Conservation (phyloP, 305 asterid species). For the Fraxinus xanthoxyloides region DNA sequence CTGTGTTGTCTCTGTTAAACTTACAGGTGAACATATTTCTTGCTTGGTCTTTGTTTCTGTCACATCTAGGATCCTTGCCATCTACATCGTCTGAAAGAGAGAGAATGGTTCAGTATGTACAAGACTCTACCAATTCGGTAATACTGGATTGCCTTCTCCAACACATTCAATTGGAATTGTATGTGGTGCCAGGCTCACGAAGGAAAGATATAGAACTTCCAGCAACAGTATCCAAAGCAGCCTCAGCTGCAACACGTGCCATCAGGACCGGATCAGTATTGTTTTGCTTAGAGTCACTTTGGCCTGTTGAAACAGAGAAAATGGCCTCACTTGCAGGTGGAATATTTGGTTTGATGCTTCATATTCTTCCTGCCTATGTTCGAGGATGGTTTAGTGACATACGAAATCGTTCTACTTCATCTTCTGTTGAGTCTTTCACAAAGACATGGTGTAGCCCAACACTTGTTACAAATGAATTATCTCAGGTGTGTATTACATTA, state of each 20-base stretch:
- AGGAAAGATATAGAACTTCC: conserved; percentile 74
- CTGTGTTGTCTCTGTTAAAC: conserved; percentile 21
- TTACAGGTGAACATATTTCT: conserved; percentile 71
- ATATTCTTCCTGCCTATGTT: conserved; percentile 93
- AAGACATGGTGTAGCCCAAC: conserved; percentile 93
- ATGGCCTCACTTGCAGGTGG: conserved; percentile 89
- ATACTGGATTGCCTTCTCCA: conserved; percentile 89
- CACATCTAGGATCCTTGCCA: conserved; percentile 74
- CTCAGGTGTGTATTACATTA: conserved; percentile 57
- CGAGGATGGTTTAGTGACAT: conserved; percentile 88
- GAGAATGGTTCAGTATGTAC: conserved; percentile 77
- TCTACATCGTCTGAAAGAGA: conserved; percentile 76
- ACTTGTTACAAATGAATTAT: conserved; percentile 74
- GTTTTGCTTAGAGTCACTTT: conserved; percentile 65
- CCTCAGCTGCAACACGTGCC: conserved; percentile 71
- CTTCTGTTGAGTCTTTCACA: conserved; percentile 83
- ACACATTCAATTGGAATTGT: conserved; percentile 73
- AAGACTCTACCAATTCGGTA: conserved; percentile 62
- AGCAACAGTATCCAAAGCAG: conserved; percentile 62
- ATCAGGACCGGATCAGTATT: conserved; percentile 58
- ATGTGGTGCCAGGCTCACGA: conserved; percentile 53
- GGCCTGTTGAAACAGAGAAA: conserved; percentile 75
- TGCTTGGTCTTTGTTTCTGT: conserved; percentile 88
- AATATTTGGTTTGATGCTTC: conserved; percentile 83
- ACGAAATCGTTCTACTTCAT: conserved; percentile 82